phyloP scores from a whole-genome alignment of 805 yeast genomes.

The Suhomyces sp. region DNA sequence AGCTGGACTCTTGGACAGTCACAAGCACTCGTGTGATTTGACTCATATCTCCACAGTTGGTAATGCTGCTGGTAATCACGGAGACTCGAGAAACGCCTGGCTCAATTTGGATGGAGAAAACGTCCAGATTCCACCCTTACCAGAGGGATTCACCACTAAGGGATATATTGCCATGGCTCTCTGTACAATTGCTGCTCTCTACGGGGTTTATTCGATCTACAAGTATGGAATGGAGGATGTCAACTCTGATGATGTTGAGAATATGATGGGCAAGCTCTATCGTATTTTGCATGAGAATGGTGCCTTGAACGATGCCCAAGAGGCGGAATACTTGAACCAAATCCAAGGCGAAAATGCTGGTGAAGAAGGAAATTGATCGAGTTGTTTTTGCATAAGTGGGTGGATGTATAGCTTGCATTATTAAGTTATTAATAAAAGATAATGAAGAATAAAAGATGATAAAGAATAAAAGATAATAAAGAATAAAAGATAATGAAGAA shows the following conservation, averaged over 20 bases:
- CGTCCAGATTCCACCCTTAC: slow-evolving; percentile 60
- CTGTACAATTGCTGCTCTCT: slow-evolving; percentile 56
- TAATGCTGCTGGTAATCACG: slow-evolving; percentile 65
- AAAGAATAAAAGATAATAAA: no score
- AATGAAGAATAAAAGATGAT: no score
- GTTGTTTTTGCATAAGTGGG: no score
- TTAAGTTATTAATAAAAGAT: no score
- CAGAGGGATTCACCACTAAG: slow-evolving; percentile 66
- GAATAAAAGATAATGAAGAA: no score
- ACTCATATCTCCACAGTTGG: slow-evolving; percentile 51
- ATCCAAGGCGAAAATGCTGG: no score
- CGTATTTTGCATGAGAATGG: slow-evolving; percentile 30
- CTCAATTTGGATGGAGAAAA: slow-evolving; percentile 60
- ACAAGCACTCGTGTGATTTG: slow-evolving; percentile 47
- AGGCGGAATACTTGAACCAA: no score
- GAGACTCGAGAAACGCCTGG: slow-evolving; percentile 49
- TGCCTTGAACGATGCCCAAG: no score
- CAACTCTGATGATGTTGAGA: slow-evolving; percentile 46
- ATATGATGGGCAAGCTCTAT: slow-evolving; percentile 36
- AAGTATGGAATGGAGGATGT: slow-evolving; percentile 67
- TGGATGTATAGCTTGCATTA: no score
- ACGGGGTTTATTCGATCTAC: slow-evolving; percentile 59
- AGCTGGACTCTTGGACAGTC: slow-evolving; percentile 42
- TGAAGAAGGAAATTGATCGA: no score
- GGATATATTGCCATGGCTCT: slow-evolving; percentile 64